Conservation (phyloP, 352 stramenopile species). For the Globisporangium apiculatum region DNA sequence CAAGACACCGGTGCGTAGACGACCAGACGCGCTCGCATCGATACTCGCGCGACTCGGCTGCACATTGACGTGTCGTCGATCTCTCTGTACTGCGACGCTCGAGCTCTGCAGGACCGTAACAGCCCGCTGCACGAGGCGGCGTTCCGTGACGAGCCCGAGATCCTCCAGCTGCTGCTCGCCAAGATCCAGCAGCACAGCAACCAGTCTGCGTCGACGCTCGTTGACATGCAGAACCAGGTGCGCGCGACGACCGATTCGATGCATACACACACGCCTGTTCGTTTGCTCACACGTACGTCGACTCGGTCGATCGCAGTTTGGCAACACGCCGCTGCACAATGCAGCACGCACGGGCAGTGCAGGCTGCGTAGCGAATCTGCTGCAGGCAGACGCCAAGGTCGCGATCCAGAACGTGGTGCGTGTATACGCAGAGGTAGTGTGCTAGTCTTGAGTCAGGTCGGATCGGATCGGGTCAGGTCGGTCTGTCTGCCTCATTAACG, state of each 20-base stretch:
- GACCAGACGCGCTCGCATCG: too few relatives aligned
- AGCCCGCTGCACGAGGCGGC: constrained; percentile 68
- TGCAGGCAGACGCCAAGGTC: constrained; percentile 38
- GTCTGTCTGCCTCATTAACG: neutral
- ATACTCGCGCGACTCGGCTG: too few relatives aligned
- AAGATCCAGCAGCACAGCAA: constrained; percentile 43
- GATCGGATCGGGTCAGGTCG: too few relatives aligned
- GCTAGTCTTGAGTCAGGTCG: neutral
- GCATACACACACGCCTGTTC: neutral
- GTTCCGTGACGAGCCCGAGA: constrained; percentile 40
- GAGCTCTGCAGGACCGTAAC: constrained; percentile 53
- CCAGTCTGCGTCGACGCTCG: constrained; percentile 24
- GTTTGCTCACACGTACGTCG: neutral
- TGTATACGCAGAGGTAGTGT: neutral
- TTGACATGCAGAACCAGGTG: constrained; percentile 62
- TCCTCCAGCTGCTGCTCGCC: constrained; percentile 38
- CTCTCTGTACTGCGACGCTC: too few relatives aligned
- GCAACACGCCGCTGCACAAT: constrained; percentile 72
- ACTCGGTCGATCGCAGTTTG: constrained; percentile 38
- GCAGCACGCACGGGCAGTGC: constrained; percentile 47
- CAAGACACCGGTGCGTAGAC: constrained; percentile 49
- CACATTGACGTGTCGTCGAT: too few relatives aligned
- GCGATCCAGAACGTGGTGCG: constrained; percentile 50
- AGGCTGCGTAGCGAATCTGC: constrained; percentile 39
- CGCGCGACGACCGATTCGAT: neutral